phyloP scores from a whole-genome alignment of 495 filamentous ascomycete genomes.

The Baudoinia panamericana region DNA sequence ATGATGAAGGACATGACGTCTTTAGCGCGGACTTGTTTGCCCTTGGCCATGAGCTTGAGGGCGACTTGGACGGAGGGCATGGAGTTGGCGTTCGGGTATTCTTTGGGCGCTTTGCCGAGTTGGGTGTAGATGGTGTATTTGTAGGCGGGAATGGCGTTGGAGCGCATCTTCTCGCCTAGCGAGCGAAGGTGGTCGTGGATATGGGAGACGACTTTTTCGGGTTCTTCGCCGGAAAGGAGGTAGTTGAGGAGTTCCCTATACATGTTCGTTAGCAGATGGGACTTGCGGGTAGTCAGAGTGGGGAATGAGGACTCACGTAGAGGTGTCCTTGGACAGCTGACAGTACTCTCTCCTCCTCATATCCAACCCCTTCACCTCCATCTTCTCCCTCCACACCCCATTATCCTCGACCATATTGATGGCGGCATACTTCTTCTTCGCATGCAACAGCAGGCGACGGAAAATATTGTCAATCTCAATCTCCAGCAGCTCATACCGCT shows the following conservation, averaged over 20 bases:
- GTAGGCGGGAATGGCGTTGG: conserved; percentile 51
- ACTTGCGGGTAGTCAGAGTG: not conserved
- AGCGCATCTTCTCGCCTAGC: conserved; percentile 69
- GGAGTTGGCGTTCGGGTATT: conserved; percentile 80
- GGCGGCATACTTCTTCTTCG: conserved; percentile 98
- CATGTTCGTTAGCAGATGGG: not conserved
- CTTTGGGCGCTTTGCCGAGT: conserved; percentile 81
- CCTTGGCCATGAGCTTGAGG: conserved; percentile 70
- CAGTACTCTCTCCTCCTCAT: conserved; percentile 97
- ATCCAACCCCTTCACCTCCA: conserved; percentile 96
- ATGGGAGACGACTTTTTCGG: conserved; percentile 72
- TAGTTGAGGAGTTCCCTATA: conserved; percentile 57
- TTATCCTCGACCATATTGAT: conserved; percentile 83
- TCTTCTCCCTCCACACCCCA: conserved; percentile 82
- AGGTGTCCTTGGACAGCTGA: conserved; percentile 83
- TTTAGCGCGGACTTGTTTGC: conserved; percentile 75
- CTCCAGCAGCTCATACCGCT: conserved; percentile 76
- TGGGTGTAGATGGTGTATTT: conserved; percentile 98
- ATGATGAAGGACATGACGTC: conserved; percentile 95
- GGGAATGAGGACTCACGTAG: conserved; percentile 35
- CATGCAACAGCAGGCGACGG: conserved; percentile 80
- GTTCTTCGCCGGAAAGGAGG: conserved; percentile 85
- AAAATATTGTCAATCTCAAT: conserved; percentile 99
- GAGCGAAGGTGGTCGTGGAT: conserved; percentile 87
- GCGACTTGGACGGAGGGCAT: conserved; percentile 99